A percentile compares a stretch with the other conserved stretches of the same genome.
Evolutionary conservation across 257 asterid species (phyloP).

Genomic region (Primulina tabacum): DNA sequence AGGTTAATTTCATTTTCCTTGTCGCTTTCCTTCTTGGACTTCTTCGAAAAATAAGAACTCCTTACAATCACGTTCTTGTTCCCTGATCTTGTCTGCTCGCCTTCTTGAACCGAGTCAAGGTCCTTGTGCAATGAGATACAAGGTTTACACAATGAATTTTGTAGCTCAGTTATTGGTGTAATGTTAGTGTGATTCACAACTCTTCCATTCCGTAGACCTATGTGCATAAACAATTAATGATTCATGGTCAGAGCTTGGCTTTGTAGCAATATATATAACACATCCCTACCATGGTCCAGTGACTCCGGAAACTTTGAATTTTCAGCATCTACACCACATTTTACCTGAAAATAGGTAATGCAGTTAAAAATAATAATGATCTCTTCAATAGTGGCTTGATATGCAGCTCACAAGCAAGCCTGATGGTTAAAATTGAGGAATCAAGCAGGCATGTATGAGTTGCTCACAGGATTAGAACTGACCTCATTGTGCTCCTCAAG

Average conservation of each 20-base stretch:
- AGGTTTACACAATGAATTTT: conserved; percentile 53
- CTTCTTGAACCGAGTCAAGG: conserved; percentile 35
- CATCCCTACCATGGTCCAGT: conserved; percentile 43
- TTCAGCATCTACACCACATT: conserved; percentile 25
- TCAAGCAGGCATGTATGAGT: conserved; percentile 23
- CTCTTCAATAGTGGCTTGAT: neutral
- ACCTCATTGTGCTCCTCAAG: conserved; percentile 31
- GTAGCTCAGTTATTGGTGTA: conserved; percentile 26
- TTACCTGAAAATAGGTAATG: conserved; percentile 39
- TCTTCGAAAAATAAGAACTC: conserved; percentile 60
- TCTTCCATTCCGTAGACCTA: conserved; percentile 37
- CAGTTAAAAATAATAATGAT: neutral
- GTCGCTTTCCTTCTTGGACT: conserved; percentile 27
- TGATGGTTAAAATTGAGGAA: conserved; percentile 9
- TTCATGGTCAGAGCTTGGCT: neutral
- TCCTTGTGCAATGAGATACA: conserved; percentile 53
- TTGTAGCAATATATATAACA: neutral
- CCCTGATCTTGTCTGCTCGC: conserved; percentile 27
- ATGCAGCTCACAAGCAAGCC: conserved; percentile 19
- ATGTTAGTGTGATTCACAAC: conserved; percentile 24
- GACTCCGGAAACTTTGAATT: conserved; percentile 32
- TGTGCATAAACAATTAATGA: conserved; percentile 8
- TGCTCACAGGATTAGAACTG: conserved; percentile 19
- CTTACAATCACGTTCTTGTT: conserved; percentile 40
- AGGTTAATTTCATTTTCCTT: conserved; percentile 30